Evolutionary conservation across 1,284 basidiomycete species (phyloP).

Genomic region (Apiotrichum veenhuisii): DNA sequence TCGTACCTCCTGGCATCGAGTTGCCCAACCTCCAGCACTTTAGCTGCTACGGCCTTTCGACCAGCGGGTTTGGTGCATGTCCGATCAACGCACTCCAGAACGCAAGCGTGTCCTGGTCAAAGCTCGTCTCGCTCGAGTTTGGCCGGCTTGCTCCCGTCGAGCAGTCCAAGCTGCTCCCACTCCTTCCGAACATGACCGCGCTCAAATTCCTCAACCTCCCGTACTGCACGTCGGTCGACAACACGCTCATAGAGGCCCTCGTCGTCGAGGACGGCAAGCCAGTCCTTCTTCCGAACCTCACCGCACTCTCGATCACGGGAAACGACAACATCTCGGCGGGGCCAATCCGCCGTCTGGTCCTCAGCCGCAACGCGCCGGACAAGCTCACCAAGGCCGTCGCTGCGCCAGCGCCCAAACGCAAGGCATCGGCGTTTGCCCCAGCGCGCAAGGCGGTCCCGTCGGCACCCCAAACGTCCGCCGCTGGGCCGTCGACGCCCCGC

Average conservation of each 20-base stretch:
- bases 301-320: constrained; percentile 28
- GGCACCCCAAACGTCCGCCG: not conserved
- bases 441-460: not conserved
- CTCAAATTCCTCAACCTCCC: constrained; percentile 35
- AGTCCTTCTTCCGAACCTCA: constrained; percentile 29
- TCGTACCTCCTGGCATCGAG: constrained; percentile 2
- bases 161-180: constrained; percentile 7
- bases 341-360: constrained; percentile 22
- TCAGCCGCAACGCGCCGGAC: constrained; percentile 10
- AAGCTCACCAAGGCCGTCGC: not conserved
- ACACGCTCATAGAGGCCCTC: constrained; percentile 28
- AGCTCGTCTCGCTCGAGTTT: constrained; percentile 28
- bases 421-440: constrained; percentile 3
- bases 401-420: not conserved
- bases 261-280: constrained; percentile 13
- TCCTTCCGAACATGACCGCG: constrained; percentile 9
- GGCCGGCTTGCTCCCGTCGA: constrained; percentile 13
- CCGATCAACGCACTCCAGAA: constrained; percentile 9
- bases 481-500: not conserved
- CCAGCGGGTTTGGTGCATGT: not conserved
- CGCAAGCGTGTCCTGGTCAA: constrained; percentile 14
- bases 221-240: constrained; percentile 17
- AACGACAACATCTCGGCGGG: constrained; percentile 23
- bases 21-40: constrained; percentile 18
- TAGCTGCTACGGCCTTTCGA: constrained; percentile 6